Percentiles rank a stretch among this genome's conserved stretches.
These are phyloP conservation scores for Penicillium riverlandense DNA, from an alignment of 495 filamentous ascomycete species.

Conservation along the genomic window DNA sequence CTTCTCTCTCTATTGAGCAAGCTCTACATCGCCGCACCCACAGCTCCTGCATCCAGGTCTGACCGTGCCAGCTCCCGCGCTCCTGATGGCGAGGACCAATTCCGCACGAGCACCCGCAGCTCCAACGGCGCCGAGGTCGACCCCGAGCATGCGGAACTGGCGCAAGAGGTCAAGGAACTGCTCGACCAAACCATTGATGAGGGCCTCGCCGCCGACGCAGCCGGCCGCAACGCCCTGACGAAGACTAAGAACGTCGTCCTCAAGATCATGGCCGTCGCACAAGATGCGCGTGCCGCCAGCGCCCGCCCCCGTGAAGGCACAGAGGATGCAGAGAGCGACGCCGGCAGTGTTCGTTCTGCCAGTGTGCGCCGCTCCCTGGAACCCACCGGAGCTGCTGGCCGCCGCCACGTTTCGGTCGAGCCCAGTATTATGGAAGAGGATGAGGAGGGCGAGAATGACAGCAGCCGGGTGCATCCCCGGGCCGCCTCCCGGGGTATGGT, in stretches of 20 bases:
- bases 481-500: slow-evolving; percentile 8
- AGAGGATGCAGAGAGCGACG: slow-evolving; percentile 30
- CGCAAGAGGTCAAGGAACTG: slow-evolving; percentile 39
- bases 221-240: slow-evolving; percentile 66
- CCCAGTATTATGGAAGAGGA: slow-evolving; percentile 47
- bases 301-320: slow-evolving; percentile 28
- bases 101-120: slow-evolving; percentile 34
- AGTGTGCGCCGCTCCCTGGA: slow-evolving; percentile 37
- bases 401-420: slow-evolving; percentile 32
- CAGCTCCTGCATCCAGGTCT: slow-evolving; percentile 14
- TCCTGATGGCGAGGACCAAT: slow-evolving; percentile 31
- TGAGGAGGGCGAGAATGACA: slow-evolving; percentile 24
- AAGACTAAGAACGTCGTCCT: slow-evolving; percentile 62
- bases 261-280: slow-evolving; percentile 38
- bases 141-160: slow-evolving; percentile 28
- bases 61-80: slow-evolving; percentile 28
- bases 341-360: slow-evolving; percentile 27
- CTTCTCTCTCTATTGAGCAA: slow-evolving; percentile 74
- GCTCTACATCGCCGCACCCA: slow-evolving; percentile 62
- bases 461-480: slow-evolving; percentile 8
- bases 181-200: slow-evolving; percentile 63
- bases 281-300: slow-evolving; percentile 27
- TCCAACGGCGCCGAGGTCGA: slow-evolving; percentile 27
- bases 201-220: slow-evolving; percentile 60
- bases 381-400: slow-evolving; percentile 13